Percentiles rank a stretch among this genome's conserved stretches.
These are phyloP conservation scores for Huiozyma sinensis DNA, from an alignment of 805 yeast species.

Conservation along the genomic window DNA sequence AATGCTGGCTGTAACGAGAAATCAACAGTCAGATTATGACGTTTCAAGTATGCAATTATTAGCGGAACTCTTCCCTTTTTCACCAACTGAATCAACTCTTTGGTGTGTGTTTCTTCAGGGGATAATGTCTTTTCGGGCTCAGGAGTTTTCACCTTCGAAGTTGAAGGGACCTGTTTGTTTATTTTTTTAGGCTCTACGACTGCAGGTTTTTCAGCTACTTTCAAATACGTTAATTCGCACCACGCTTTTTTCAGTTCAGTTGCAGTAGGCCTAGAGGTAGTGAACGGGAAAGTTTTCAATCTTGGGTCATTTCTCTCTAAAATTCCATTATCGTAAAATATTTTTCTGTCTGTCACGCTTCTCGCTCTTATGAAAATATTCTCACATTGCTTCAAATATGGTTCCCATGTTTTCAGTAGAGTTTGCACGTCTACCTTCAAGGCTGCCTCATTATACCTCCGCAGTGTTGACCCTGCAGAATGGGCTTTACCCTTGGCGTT, in stretches of 20 bases:
- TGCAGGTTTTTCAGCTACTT: slow-evolving; percentile 45
- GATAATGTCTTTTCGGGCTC: slow-evolving; percentile 12
- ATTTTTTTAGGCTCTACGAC: slow-evolving; percentile 26
- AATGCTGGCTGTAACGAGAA: slow-evolving; percentile 44
- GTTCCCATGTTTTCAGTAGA: slow-evolving; percentile 55
- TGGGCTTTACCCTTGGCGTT: slow-evolving; percentile 90
- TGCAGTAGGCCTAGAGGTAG: slow-evolving; percentile 79
- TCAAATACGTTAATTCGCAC: slow-evolving; percentile 60
- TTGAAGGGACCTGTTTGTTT: slow-evolving; percentile 3
- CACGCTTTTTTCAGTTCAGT: slow-evolving; percentile 75
- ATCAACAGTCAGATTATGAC: slow-evolving; percentile 44
- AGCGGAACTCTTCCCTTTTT: slow-evolving; percentile 73
- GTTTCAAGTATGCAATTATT: slow-evolving; percentile 48
- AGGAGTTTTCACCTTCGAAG: slow-evolving; percentile 4
- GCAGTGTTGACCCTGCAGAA: slow-evolving; percentile 84
- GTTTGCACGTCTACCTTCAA: slow-evolving; percentile 68
- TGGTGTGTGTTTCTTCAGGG: slow-evolving; percentile 40
- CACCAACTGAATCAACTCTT: slow-evolving; percentile 47
- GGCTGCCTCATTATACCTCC: slow-evolving; percentile 85
- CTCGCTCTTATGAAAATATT: slow-evolving; percentile 72
- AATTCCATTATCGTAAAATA: slow-evolving; percentile 52
- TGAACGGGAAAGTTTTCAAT: slow-evolving; percentile 68
- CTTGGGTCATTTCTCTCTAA: slow-evolving; percentile 46
- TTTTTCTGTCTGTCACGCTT: slow-evolving; percentile 55
- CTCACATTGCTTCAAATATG: slow-evolving; percentile 47